Evolutionary conservation across 441 rosid species (phyloP), one percentile per base, ranked within the genome.

Genomic region (Capsella rubella): DNA sequence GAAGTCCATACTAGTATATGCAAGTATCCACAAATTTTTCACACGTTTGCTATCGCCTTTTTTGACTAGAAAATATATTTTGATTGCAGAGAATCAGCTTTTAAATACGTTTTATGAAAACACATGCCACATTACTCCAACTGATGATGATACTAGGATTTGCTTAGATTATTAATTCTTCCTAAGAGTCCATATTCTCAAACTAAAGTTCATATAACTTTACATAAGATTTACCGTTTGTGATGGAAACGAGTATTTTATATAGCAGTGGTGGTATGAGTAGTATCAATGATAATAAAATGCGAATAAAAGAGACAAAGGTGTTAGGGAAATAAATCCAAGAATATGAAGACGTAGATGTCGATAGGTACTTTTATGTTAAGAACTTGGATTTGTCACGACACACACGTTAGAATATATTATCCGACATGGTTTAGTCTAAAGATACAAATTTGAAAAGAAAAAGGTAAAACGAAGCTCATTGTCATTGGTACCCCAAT

Each of bases 331-430:
- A 64, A 49, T 70, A 70, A 55, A 64, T 49, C 72, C 56, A 76
- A 71, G 40, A 57, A 71, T 21, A 6, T 12, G 80, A 31, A 56
- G 72, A 70, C 61, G 75, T 55, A 54, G 21, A 56, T 63, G 79
- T 69, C 71, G 46, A 69, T 55, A 39, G 64, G 25, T 21, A 21
- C 25, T 21, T 21, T 7, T 35, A 1, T 67, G 47, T 56, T 47
- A 4, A 76, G 60, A 76, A 28, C 64, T 63, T 49, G 75, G 47
- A 64, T 39, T 49, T 76, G 60, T 76, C 62, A 76, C 72, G 72
- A 76, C 67, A 56, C 76, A 4, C 1, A 25, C n/a, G 13, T 64
- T 64, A 76, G 40, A 71, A 31, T 39, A 5, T 21, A 34, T 64
- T 76, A 70, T 70, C 72, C 18, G 42, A 40, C 25, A 64, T 71